Conservation (phyloP, 495 filamentous ascomycete genomes). For the Penicillium bialowiezense region DNA sequence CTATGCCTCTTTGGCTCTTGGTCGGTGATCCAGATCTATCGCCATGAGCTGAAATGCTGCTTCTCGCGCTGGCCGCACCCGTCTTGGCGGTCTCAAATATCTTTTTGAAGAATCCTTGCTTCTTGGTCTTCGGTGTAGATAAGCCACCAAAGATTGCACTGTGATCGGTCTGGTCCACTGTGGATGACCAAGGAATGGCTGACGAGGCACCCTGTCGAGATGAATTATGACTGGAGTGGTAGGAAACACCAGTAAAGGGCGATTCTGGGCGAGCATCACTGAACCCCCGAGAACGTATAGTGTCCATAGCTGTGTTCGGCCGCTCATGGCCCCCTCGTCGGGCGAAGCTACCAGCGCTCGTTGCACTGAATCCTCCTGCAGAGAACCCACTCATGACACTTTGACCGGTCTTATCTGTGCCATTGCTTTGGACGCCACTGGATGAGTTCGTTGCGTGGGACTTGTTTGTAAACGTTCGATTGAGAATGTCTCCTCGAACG, state of each 20-base stretch:
- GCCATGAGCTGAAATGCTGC: conserved; percentile 69
- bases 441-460: conserved; percentile 77
- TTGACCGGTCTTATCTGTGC: conserved; percentile 73
- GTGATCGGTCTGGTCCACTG: conserved; percentile 42
- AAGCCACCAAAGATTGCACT: conserved; percentile 69
- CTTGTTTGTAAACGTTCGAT: conserved; percentile 80
- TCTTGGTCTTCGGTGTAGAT: conserved; percentile 84
- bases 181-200: conserved; percentile 44
- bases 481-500: conserved; percentile 64
- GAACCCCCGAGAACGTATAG: conserved; percentile 39
- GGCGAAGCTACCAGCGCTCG: conserved; percentile 89
- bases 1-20: conserved; percentile 40
- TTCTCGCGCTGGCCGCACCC: conserved; percentile 82
- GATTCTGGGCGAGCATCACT: conserved; percentile 62
- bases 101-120: conserved; percentile 93
- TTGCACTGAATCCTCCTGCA: conserved; percentile 87
- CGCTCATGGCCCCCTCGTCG: conserved; percentile 53
- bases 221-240: conserved; percentile 77
- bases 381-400: conserved; percentile 93
- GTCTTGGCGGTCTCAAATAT: conserved; percentile 95
- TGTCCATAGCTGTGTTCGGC: conserved; percentile 53
- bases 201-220: conserved; percentile 54
- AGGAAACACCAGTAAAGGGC: conserved; percentile 72
- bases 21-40: conserved; percentile 48
- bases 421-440: conserved; percentile 64